A percentile compares a stretch with the other conserved stretches of the same genome.
Conservation (phyloP, 2,329 filamentous ascomycete species). For the Phialocephala subalpina region DNA sequence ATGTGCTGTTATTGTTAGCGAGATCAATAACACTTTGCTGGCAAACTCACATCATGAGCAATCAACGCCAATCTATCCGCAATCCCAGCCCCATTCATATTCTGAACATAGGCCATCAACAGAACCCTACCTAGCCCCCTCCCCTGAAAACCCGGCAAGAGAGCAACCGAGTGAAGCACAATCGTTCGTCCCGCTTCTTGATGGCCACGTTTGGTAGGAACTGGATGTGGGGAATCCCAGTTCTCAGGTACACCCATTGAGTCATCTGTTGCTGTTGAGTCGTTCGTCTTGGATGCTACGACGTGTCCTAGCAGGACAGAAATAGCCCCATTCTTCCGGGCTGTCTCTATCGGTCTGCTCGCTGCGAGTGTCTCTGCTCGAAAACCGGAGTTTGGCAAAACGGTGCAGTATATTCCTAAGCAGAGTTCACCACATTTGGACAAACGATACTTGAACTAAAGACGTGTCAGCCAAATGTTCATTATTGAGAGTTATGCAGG, state of each 20-base stretch:
- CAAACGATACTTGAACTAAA: slow-evolving; percentile 79
- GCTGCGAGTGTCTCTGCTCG: slow-evolving; percentile 60
- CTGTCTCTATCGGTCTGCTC: slow-evolving; percentile 66
- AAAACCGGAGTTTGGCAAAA: slow-evolving; percentile 57
- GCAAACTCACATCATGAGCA: slow-evolving; percentile 68
- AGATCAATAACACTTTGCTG: neutral
- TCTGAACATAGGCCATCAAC: slow-evolving; percentile 79
- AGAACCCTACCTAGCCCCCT: slow-evolving; percentile 78
- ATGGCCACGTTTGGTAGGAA: slow-evolving; percentile 67
- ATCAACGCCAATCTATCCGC: slow-evolving; percentile 79
- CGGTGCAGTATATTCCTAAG: slow-evolving; percentile 80
- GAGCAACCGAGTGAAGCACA: slow-evolving; percentile 82
- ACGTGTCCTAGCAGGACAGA: slow-evolving; percentile 79
- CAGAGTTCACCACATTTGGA: slow-evolving; percentile 77
- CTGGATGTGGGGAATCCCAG: slow-evolving; percentile 62
- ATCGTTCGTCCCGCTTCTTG: slow-evolving; percentile 77
- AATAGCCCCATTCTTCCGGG: slow-evolving; percentile 61
- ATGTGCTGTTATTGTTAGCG: slow-evolving; percentile 58
- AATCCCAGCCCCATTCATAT: slow-evolving; percentile 74
- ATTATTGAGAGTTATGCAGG: slow-evolving; percentile 1
- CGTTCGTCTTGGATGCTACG: slow-evolving; percentile 74
- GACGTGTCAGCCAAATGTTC: slow-evolving; percentile 20
- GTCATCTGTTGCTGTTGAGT: slow-evolving; percentile 71
- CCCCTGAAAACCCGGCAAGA: slow-evolving; percentile 77
- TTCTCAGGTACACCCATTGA: slow-evolving; percentile 78